Percentiles rank a stretch among this genome's conserved stretches.
phyloP scores from a whole-genome alignment of 805 yeast species.

The Saccharomycopsis sp. region DNA sequence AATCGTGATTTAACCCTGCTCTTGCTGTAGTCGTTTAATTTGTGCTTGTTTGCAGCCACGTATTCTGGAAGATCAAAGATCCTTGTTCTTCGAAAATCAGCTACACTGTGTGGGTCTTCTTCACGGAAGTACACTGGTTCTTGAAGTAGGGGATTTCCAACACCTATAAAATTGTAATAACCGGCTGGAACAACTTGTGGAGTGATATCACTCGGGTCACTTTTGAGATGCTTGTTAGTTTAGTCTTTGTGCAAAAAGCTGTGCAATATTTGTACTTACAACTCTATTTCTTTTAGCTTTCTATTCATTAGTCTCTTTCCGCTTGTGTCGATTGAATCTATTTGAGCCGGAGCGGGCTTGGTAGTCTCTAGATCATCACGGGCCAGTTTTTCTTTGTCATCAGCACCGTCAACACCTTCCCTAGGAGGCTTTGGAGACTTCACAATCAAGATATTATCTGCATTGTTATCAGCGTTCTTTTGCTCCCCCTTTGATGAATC shows the following conservation, averaged over 20 bases:
- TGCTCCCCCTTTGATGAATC: no score
- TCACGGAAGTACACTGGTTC: not conserved
- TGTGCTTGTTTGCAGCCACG: not conserved
- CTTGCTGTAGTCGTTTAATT: constrained; percentile 10
- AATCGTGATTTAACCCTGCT: constrained; percentile 6
- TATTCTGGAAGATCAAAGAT: constrained; percentile 12
- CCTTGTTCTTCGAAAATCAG: not conserved
- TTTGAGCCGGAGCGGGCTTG: not conserved
- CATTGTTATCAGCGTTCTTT: no score
- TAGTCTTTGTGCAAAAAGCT: not conserved
- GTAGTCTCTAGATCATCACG: not conserved
- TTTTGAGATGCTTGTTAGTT: not conserved
- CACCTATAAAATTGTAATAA: not conserved
- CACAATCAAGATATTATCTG: no score
- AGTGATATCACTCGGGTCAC: not conserved
- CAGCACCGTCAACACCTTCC: not conserved
- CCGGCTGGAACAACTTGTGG: not conserved
- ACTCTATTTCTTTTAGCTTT: not conserved
- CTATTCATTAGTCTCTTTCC: not conserved
- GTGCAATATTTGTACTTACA: not conserved
- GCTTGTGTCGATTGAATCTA: not conserved
- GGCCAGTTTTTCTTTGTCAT: not conserved
- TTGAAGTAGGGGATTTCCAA: not conserved
- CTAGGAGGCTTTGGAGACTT: no score
- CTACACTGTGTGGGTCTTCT: not conserved